Evolutionary conservation across 2,329 filamentous ascomycete species (phyloP), one percentile per base, ranked within the genome.

Genomic region (Aspergillus sp.): DNA sequence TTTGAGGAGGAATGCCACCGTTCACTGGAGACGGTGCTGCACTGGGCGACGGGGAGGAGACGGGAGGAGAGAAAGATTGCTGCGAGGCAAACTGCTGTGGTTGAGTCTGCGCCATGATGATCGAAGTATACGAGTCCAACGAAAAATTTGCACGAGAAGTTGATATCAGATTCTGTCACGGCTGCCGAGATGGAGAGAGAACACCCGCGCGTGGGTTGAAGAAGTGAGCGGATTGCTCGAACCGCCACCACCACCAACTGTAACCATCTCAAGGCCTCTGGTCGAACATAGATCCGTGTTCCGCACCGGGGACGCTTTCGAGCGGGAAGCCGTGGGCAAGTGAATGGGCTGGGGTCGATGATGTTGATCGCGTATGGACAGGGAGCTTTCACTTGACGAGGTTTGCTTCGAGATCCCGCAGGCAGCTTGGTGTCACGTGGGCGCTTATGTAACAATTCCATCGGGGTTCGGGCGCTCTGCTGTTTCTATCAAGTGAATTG

Each of bases 1-100:
- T 91, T 46, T 78, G 80, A 11, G 87, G 83, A 39, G 86, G 78
- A 67, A 85, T 70, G 38, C 60, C 65, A 58, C 56, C 60, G 49
- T 63, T 66, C 41, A 66, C 69, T 11, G 75, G 69, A 50, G 78
- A 76, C 29, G 76, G 19, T 19, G 19, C 72, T 19, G 76, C 71
- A 39, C 73, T 77, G 36, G 84, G 82, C 26, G 84, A 83, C 26
- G 82, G 76, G 31, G 77, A 75, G 39, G 76, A 76, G 45, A 79
- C 82, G 28, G 78, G 76, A 53, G 81, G 81, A 49, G 82, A 84
- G 65, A 80, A 87, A 42, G 74, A 69, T 52, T 76, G 19, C 19
- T 19, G 74, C 44, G 76, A 73, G 40, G 76, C 66, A 35, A 67
- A 68, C 51, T 69, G 68, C 51, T 75, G 71, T n/a, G 72, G 68